Conservation (phyloP, 257 asterid species). For the Thymus mandschuricus region DNA sequence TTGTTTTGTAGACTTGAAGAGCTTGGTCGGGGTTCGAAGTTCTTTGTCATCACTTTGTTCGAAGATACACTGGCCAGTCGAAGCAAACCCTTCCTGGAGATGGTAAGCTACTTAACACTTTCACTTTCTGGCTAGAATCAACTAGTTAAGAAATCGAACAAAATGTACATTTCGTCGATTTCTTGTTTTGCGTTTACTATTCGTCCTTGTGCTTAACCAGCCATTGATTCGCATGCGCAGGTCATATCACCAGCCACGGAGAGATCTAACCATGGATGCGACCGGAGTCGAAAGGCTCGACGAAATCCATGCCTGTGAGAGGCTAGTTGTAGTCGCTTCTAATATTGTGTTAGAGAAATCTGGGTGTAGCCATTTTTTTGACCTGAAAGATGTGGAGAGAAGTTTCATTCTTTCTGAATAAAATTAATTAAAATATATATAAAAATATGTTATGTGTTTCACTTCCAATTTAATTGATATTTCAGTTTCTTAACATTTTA, state of each 20-base stretch:
- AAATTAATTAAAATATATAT: background rate
- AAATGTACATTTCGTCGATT: background rate
- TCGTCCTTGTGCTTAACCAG: background rate
- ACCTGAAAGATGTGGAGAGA: constrained; percentile 53
- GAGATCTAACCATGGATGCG: constrained; percentile 50
- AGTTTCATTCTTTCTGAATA: constrained; percentile 41
- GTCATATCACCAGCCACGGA: constrained; percentile 81
- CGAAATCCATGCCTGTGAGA: constrained; percentile 77
- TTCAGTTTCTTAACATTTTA: constrained; percentile 9
- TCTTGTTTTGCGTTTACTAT: background rate
- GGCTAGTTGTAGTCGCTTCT: constrained; percentile 57
- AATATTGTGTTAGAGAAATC: constrained; percentile 47
- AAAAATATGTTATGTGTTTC: constrained; percentile 13
- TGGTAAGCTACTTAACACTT: constrained; percentile 52
- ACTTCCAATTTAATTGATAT: background rate
- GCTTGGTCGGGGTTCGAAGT: constrained; percentile 32
- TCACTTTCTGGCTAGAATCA: background rate
- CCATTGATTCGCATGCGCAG: constrained; percentile 36
- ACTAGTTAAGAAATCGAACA: background rate
- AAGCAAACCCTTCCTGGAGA: constrained; percentile 87
- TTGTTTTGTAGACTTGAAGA: constrained; percentile 47
- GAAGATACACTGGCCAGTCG: constrained; percentile 67
- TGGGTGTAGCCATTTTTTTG: constrained; percentile 37
- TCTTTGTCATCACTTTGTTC: constrained; percentile 52
- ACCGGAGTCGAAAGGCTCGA: constrained; percentile 48